Evolutionary conservation across 805 yeast genomes (phyloP), one percentile per base, ranked within the genome.

Genomic region (Yueomyces sp.): DNA sequence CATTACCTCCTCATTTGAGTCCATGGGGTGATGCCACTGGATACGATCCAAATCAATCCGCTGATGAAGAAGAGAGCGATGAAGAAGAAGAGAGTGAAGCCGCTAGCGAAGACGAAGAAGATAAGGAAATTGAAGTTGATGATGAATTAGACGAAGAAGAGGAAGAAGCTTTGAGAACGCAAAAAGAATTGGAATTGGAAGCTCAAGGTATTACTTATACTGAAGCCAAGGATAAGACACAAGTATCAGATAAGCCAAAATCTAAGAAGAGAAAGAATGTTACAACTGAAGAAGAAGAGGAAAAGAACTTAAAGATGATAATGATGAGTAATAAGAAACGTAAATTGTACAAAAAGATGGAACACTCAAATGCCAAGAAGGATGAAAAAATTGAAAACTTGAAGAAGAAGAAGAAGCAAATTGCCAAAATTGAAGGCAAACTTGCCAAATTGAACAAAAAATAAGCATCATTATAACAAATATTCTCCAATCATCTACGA

Each of bases 271-370:
- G 54, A 44, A 65, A 60, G 57, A 64, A 65, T 49, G 64, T 64
- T 50, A 55, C 63, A 28, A 63, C 63, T 41, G 62, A 72, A 46
- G 74, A 70, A 47, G 76, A 75, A 40, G 82, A 77, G 68, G 96
- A 87, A 63, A 85, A 85, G 68, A 92, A 88, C 52, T 76, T 90
- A 69, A 85, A 85, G 71, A 79, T 79, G 80, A 85, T 87, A 59
- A 90, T 92, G 98, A 90, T 92, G 98, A 76, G 90, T 54, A 87
- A 87, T 70, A 92, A 90, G 66, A 95, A 90, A 69, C 84, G 87
- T 72, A 85, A 85, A 64, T 71, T 88, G 52, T 92, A 92, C 73
- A 83, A 83, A 70, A 84, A 84, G 79, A 85, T 90, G 94, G 92
- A 86, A 68, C 80, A 85, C 62, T 90, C 95, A 46, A 77, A 84